These are phyloP conservation scores for Globisporangium megalacanthum DNA, from an alignment of 352 stramenopile genomes.

Conservation along the genomic window DNA sequence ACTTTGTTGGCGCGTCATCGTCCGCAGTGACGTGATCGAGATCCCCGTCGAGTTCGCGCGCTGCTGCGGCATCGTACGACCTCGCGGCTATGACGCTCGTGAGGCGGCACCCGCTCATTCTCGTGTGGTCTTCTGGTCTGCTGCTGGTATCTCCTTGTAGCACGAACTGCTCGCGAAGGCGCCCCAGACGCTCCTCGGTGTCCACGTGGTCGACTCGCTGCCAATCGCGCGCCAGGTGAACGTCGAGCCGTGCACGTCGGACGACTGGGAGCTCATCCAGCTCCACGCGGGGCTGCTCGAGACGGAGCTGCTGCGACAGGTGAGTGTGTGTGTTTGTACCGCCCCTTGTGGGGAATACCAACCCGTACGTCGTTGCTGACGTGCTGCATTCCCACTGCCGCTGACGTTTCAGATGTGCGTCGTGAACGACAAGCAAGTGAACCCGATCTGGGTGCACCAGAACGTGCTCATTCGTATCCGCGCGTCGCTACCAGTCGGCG, in stretches of 20 bases:
- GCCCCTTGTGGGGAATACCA: no score
- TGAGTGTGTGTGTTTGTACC: constrained; percentile 17
- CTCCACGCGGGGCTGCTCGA: constrained; percentile 81
- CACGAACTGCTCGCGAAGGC: constrained; percentile 53
- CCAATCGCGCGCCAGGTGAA: constrained; percentile 68
- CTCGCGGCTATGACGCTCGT: no score
- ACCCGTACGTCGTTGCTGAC: neutral
- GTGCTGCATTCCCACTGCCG: neutral
- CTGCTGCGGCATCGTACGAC: constrained; percentile 66
- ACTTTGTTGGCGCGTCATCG: constrained; percentile 1
- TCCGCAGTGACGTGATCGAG: constrained; percentile 75
- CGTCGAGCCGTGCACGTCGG: constrained; percentile 77
- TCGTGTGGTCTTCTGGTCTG: neutral
- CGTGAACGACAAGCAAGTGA: constrained; percentile 83
- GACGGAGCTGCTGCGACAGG: constrained; percentile 77
- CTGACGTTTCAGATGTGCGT: constrained; percentile 70
- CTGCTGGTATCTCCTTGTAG: constrained; percentile 16
- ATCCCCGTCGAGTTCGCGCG: constrained; percentile 77
- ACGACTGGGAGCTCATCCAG: constrained; percentile 91
- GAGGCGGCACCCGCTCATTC: no score
- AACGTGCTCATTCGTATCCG: constrained; percentile 70
- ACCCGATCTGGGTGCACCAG: constrained; percentile 76
- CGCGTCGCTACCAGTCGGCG: constrained; percentile 48
- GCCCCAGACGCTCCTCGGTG: constrained; percentile 56
- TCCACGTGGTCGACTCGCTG: constrained; percentile 69